Evolutionary conservation across 1,284 basidiomycete species (phyloP).

Genomic region (Cutaneotrichosporon dermatis): DNA sequence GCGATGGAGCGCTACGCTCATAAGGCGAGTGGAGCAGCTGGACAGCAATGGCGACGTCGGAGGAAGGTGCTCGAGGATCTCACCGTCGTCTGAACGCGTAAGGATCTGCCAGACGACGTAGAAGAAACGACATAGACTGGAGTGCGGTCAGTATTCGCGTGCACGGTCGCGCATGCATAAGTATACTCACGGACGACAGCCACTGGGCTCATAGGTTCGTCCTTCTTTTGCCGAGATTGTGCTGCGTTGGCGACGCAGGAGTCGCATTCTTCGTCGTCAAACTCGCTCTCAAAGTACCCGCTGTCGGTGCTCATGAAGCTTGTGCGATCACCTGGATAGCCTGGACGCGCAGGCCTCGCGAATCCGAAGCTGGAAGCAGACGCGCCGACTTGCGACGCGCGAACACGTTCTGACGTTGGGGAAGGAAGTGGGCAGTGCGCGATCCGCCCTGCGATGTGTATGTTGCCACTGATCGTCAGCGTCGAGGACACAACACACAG

Average conservation of each 20-base stretch:
- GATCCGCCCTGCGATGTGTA: neutral
- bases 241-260: no score
- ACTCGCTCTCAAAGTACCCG: neutral
- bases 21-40: neutral
- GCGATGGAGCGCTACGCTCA: neutral
- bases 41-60: constrained; percentile 20
- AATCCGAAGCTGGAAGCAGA: neutral
- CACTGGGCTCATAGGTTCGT: constrained; percentile 43
- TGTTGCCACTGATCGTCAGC: constrained; percentile 1
- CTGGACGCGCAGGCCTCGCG: neutral
- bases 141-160: neutral
- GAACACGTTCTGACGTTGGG: neutral
- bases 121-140: constrained; percentile 43
- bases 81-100: constrained; percentile 41
- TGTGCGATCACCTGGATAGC: neutral
- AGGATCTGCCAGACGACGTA: constrained; percentile 45
- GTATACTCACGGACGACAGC: constrained; percentile 44
- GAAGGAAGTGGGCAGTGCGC: neutral
- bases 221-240: constrained; percentile 8
- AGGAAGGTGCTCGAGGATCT: constrained; percentile 37
- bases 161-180: no score
- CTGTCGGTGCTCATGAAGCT: constrained; percentile 9
- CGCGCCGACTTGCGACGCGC: neutral
- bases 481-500: no score
- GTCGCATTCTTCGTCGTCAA: constrained; percentile 1